phyloP scores from a whole-genome alignment of 305 asterid genomes.

The Andrographis paniculata region DNA sequence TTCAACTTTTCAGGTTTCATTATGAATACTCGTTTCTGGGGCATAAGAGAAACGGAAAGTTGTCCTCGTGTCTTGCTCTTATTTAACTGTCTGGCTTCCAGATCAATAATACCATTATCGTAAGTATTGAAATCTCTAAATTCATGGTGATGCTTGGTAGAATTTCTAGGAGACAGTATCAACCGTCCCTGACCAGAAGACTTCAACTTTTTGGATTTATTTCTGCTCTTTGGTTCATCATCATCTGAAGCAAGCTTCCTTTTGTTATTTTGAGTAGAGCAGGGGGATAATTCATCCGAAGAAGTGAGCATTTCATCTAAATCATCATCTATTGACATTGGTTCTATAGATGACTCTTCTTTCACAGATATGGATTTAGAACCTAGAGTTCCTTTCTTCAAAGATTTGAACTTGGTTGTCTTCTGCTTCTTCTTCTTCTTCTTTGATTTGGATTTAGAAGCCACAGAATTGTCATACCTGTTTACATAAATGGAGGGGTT shows the following conservation, averaged over 20 bases:
- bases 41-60: constrained; percentile 51
- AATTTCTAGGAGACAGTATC: constrained; percentile 32
- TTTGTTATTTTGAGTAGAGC: constrained; percentile 47
- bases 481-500: constrained; percentile 17
- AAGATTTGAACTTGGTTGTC: constrained; percentile 86
- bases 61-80: constrained; percentile 62
- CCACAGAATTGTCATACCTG: constrained; percentile 47
- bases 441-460: constrained; percentile 63
- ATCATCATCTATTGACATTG: constrained; percentile 62
- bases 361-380: constrained; percentile 43
- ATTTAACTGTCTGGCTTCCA: constrained; percentile 48
- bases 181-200: constrained; percentile 33
- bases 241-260: constrained; percentile 47
- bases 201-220: constrained; percentile 61
- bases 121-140: constrained; percentile 31
- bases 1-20: constrained; percentile 74
- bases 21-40: constrained; percentile 61
- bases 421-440: constrained; percentile 84
- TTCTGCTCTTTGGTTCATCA: constrained; percentile 50
- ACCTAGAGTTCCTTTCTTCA: constrained; percentile 78
- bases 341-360: constrained; percentile 58
- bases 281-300: constrained; percentile 55
- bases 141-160: constrained; percentile 46
- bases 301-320: constrained; percentile 51
- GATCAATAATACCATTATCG: constrained; percentile 45